Base-by-base conservation (phyloP, 2,329 filamentous ascomycete genomes). In the Tolypocladium sp. region DNA sequence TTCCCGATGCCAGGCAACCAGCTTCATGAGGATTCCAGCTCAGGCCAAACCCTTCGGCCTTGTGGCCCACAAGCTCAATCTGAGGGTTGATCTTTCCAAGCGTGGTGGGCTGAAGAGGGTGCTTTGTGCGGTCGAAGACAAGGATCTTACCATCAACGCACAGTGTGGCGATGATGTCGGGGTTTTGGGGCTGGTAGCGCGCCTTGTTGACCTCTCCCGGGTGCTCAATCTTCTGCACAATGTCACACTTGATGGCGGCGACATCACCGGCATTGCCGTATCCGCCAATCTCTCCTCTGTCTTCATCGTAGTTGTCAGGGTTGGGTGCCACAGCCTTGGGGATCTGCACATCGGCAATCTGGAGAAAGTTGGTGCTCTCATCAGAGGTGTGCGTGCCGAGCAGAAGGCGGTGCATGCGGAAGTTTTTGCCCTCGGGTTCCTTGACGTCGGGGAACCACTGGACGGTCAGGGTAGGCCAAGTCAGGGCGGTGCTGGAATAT, bases 401-500 rank as follows among this genome's bases (percentile, higher is more conserved):
- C 35, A 99, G 82, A 46, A 97, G 81, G 65, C 95, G 89, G 75
- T 99, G 94, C 66, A 89, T 87, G 58, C 86, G 89, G 73, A 91
- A 91, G 68, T 91, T 90, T 75, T 94, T 95, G 72, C 90, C 92
- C 57, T 91, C 88, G 33, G 90, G 83, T 79, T 89, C 86, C 80
- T 93, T 91, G 67, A 93, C 89, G 73, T 99, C 94, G 27, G 95
- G 94, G 67, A 99, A 89, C 95, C 95, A 99, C 78, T 99, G 94
- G 2, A 92, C 92, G 33, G 94, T 97, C 63, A 99, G 84, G 4
- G 94, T 97, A 17, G 94, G 94, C 94, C 94, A 99, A 71, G 96
- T 92, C 60, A 99, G 80, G 46, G 95, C 95, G 64, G 91, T 96
- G 68, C 92, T 88, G 55, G 12, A 9, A 12, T 8, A 10, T 27